Percentiles rank a stretch among this genome's conserved stretches.
phyloP scores from a whole-genome alignment of 78 protist genomes.

The Dictyostelium citrinum region DNA sequence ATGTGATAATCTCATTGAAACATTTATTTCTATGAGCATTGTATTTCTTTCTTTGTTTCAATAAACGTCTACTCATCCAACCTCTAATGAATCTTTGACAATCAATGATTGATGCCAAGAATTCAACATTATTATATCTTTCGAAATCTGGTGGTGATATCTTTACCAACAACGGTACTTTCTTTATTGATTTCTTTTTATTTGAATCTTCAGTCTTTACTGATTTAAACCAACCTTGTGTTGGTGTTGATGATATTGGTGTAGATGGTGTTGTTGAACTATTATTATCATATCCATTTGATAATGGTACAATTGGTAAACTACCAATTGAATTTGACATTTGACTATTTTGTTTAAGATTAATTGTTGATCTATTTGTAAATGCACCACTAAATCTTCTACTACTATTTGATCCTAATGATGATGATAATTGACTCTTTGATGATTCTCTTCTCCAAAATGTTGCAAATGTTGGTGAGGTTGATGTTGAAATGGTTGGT shows the following conservation, averaged over 20 bases:
- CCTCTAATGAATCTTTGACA: conserved; percentile 6
- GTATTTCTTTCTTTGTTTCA: conserved; percentile 29
- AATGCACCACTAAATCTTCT: not conserved
- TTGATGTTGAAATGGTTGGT: not conserved
- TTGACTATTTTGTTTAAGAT: not conserved
- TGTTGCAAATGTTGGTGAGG: not conserved
- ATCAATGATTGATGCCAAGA: not conserved
- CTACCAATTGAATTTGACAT: not conserved
- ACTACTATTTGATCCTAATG: not conserved
- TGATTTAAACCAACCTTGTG: conserved; percentile 21
- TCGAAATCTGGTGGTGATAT: conserved; percentile 14
- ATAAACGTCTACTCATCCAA: not conserved
- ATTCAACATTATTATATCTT: conserved; percentile 26
- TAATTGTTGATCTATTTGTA: not conserved
- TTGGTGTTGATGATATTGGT: not conserved
- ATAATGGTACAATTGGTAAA: not conserved
- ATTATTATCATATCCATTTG: not conserved
- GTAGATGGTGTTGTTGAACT: not conserved
- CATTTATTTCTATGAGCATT: conserved; percentile 39
- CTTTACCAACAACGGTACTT: not conserved
- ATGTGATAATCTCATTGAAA: conserved; percentile 44
- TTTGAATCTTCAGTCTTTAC: not conserved
- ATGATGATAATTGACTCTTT: not conserved
- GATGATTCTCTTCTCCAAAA: not conserved
- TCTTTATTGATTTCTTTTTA: not conserved